Evolutionary conservation across 148 eudicot genomes (phyloP).

Genomic region (Bassia scoparia): DNA sequence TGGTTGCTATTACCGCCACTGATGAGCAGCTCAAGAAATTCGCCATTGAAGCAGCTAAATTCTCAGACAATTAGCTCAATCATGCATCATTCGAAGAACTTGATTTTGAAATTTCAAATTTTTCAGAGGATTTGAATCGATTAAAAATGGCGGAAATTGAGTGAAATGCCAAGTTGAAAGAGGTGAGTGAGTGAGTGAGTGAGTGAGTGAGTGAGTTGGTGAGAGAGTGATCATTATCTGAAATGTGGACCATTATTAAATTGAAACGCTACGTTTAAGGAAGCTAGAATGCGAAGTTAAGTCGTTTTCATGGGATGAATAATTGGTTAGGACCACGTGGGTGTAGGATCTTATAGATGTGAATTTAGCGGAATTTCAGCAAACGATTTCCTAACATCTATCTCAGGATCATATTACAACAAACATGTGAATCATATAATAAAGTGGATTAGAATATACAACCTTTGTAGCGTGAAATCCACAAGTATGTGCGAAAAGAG

Average conservation of each 20-base stretch:
- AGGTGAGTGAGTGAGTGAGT: neutral
- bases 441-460: no score
- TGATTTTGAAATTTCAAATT: neutral
- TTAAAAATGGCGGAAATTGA: neutral
- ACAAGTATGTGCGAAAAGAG: no score
- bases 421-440: no score
- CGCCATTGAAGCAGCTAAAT: neutral
- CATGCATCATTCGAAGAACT: neutral
- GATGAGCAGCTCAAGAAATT: neutral
- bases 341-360: no score
- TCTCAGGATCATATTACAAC: no score
- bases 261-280: constrained; percentile 8
- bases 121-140: neutral
- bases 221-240: constrained; percentile 8
- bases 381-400: no score
- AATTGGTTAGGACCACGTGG: neutral
- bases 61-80: neutral
- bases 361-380: no score
- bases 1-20: constrained; percentile 15
- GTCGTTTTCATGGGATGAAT: neutral
- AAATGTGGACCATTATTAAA: neutral
- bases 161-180: neutral
- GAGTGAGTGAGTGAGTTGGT: neutral
- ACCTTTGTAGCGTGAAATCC: no score
- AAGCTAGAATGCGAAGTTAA: neutral